Evolutionary conservation across 1,284 basidiomycete genomes (phyloP).

Genomic region (Fomitopsis schrenkii): DNA sequence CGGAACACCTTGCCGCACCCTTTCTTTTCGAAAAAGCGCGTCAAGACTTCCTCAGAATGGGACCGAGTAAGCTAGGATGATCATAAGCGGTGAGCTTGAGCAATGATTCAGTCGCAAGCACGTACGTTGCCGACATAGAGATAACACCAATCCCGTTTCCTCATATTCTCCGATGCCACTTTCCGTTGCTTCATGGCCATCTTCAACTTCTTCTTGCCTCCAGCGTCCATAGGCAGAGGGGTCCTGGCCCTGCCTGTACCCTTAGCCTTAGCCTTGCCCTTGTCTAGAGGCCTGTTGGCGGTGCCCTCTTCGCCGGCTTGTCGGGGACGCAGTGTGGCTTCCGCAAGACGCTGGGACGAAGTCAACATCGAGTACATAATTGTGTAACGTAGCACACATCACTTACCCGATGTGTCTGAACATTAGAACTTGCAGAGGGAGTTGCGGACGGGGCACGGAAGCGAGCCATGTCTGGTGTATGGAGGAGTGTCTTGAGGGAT

Average conservation of each 20-base stretch:
- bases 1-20: slow-evolving; percentile 34
- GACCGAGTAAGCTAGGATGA: slow-evolving; percentile 26
- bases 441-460: not conserved
- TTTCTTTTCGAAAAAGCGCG: slow-evolving; percentile 35
- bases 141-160: slow-evolving; percentile 22
- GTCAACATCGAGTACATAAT: not conserved
- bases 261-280: slow-evolving; percentile 10
- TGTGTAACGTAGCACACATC: not conserved
- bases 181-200: slow-evolving; percentile 17
- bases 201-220: slow-evolving; percentile 10
- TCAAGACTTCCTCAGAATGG: slow-evolving; percentile 34
- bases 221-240: slow-evolving; percentile 3
- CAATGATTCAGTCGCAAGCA: not conserved
- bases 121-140: slow-evolving; percentile 63
- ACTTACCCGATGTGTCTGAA: not conserved
- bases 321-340: not conserved
- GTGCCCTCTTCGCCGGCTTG: not conserved
- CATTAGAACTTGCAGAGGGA: not conserved
- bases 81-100: not conserved
- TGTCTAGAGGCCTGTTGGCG: not conserved
- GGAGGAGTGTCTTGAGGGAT: not conserved
- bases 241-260: slow-evolving; percentile 13
- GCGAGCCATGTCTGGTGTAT: not conserved
- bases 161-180: slow-evolving; percentile 1
- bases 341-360: not conserved